Evolutionary conservation across 2,329 filamentous ascomycete species (phyloP).

Genomic region (Curvularia hawaiiensis): DNA sequence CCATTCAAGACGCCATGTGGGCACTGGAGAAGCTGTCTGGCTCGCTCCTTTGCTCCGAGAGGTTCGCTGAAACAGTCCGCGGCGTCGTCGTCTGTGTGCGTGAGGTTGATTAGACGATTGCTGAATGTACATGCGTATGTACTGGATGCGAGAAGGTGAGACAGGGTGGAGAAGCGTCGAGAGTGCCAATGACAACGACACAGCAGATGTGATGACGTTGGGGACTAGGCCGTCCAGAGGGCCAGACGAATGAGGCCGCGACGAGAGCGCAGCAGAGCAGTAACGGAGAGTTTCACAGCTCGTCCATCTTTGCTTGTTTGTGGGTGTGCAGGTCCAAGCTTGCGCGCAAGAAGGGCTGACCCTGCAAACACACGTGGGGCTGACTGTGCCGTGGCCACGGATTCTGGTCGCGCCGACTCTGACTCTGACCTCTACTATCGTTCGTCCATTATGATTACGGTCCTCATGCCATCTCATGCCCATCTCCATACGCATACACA

Average conservation of each 20-base stretch:
- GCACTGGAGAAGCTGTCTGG: background rate
- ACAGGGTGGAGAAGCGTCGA: slow-evolving; percentile 7
- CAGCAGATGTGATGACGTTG: slow-evolving; percentile 10
- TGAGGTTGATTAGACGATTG: too few species aligned
- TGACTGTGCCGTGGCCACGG: slow-evolving; percentile 17
- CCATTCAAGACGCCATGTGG: background rate
- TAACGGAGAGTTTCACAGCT: slow-evolving; percentile 17
- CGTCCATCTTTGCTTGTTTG: slow-evolving; percentile 16
- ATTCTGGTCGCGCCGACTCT: slow-evolving; percentile 13
- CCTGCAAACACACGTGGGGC: slow-evolving; percentile 26
- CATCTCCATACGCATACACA: background rate
- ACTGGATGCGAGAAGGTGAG: too few species aligned
- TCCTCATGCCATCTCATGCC: background rate
- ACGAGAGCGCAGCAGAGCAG: slow-evolving; percentile 8
- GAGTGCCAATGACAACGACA: slow-evolving; percentile 7
- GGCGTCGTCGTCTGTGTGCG: background rate
- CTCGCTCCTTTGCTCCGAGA: background rate
- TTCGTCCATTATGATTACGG: background rate
- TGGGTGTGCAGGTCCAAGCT: slow-evolving; percentile 6
- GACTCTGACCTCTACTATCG: slow-evolving; percentile 3
- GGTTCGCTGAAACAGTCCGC: background rate
- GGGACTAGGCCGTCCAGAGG: background rate
- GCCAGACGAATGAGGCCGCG: background rate
- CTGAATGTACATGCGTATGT: background rate
- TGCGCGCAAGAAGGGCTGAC: slow-evolving; percentile 11